Evolutionary conservation across 2,329 filamentous ascomycete genomes (phyloP).

Genomic region (Coniochaeta prunicola): DNA sequence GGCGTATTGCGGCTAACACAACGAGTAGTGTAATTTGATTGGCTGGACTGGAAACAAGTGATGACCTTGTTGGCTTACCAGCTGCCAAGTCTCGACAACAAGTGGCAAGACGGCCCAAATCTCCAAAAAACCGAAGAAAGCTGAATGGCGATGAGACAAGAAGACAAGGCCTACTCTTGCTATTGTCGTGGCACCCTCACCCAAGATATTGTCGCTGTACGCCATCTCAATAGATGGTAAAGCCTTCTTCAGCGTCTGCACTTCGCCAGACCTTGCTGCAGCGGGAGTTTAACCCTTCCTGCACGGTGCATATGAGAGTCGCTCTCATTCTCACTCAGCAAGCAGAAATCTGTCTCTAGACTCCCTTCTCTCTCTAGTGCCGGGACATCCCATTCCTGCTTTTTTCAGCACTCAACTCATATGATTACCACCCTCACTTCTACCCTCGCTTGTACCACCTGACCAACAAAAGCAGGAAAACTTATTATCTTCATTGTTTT

Average conservation of each 20-base stretch:
- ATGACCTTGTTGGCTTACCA: no score
- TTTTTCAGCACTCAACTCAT: neutral
- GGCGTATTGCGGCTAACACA: no score
- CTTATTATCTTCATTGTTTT: neutral
- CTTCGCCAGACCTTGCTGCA: neutral
- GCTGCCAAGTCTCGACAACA: no score
- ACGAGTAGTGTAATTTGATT: neutral
- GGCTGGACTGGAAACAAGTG: no score
- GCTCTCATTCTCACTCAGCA: neutral
- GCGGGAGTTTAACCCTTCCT: neutral
- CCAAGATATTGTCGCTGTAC: neutral
- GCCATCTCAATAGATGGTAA: neutral
- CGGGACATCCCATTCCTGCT: neutral
- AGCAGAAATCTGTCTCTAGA: neutral
- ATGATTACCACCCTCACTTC: neutral
- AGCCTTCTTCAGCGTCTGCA: neutral
- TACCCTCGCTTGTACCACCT: neutral
- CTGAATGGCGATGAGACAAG: neutral
- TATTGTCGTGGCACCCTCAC: neutral
- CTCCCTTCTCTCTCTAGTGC: neutral
- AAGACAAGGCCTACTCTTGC: neutral
- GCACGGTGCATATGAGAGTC: neutral
- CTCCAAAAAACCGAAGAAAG: conserved; percentile 1
- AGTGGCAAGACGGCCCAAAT: neutral
- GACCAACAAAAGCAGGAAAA: neutral